Evolutionary conservation across 2,329 filamentous ascomycete genomes (phyloP).

Genomic region (Microdochium paspali): DNA sequence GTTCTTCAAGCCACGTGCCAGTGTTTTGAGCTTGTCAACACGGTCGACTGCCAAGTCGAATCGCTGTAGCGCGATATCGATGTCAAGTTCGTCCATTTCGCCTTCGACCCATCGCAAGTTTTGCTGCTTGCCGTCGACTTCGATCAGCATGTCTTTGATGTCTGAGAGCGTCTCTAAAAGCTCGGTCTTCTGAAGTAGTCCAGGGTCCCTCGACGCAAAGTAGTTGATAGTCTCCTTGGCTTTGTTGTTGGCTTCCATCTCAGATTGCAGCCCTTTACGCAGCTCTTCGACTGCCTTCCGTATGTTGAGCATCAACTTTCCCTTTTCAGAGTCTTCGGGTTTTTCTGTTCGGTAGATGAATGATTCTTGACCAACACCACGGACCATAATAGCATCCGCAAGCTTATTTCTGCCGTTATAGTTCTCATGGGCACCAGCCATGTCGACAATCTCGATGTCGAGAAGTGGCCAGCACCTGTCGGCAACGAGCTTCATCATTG

Average conservation of each 20-base stretch:
- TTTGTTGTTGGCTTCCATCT: slow-evolving; percentile 80
- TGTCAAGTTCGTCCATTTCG: slow-evolving; percentile 92
- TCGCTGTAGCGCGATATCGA: slow-evolving; percentile 83
- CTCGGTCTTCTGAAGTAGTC: slow-evolving; percentile 69
- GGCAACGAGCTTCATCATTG: slow-evolving; percentile 71
- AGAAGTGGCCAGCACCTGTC: slow-evolving; percentile 91
- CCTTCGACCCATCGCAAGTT: slow-evolving; percentile 92
- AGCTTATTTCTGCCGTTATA: slow-evolving; percentile 53
- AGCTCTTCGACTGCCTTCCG: slow-evolving; percentile 89
- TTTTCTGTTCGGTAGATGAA: slow-evolving; percentile 93
- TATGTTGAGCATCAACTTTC: slow-evolving; percentile 74
- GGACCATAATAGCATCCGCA: slow-evolving; percentile 81
- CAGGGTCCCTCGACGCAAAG: slow-evolving; percentile 69
- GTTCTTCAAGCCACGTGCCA: slow-evolving; percentile 73
- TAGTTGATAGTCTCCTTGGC: slow-evolving; percentile 79
- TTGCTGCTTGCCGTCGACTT: slow-evolving; percentile 93
- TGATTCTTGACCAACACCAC: slow-evolving; percentile 76
- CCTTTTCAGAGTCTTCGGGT: slow-evolving; percentile 69
- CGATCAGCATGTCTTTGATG: slow-evolving; percentile 81
- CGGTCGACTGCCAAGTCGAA: slow-evolving; percentile 78
- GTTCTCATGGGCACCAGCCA: slow-evolving; percentile 57
- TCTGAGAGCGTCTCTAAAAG: slow-evolving; percentile 69
- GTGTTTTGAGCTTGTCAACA: slow-evolving; percentile 74
- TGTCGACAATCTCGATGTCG: slow-evolving; percentile 87
- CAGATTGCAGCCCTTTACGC: slow-evolving; percentile 73